phyloP scores from a whole-genome alignment of 371 early-diverging fungal species.

The Massospora cicadina region DNA sequence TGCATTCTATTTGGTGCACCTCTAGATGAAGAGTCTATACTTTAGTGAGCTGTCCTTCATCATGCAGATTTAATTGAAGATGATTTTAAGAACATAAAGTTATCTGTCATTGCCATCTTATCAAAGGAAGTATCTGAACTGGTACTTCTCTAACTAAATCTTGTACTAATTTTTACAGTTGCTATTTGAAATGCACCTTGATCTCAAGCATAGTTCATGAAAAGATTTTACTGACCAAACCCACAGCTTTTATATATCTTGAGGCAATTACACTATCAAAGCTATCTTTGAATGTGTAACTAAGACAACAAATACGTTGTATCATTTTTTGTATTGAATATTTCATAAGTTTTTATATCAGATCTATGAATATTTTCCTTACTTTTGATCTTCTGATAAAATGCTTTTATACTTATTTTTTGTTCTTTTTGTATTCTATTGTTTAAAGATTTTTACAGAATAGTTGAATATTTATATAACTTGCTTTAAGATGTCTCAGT shows the following conservation, averaged over 20 bases:
- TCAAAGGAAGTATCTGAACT: conserved; percentile 40
- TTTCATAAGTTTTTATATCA: no score
- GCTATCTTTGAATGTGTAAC: conserved; percentile 25
- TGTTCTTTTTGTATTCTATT: no score
- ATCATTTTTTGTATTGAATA: conserved; percentile 22
- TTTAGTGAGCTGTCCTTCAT: conserved; percentile 34
- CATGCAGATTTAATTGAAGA: conserved; percentile 30
- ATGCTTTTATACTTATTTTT: no score
- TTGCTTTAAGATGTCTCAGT: no score
- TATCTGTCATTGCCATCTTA: conserved; percentile 39
- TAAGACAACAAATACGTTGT: conserved; percentile 27
- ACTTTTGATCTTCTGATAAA: no score
- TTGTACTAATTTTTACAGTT: not conserved
- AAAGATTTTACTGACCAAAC: conserved; percentile 39
- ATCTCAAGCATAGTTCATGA: conserved; percentile 16
- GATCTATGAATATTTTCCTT: no score
- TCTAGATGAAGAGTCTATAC: conserved; percentile 10
- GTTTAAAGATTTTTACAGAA: no score
- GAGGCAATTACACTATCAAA: conserved; percentile 35
- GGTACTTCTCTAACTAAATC: conserved; percentile 14
- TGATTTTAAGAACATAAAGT: conserved; percentile 28
- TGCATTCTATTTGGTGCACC: not conserved
- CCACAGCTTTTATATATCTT: conserved; percentile 51
- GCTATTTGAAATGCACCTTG: not conserved
- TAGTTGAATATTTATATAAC: no score